Base-by-base conservation (phyloP, 2,329 filamentous ascomycete species). In the Phoma sp. region DNA sequence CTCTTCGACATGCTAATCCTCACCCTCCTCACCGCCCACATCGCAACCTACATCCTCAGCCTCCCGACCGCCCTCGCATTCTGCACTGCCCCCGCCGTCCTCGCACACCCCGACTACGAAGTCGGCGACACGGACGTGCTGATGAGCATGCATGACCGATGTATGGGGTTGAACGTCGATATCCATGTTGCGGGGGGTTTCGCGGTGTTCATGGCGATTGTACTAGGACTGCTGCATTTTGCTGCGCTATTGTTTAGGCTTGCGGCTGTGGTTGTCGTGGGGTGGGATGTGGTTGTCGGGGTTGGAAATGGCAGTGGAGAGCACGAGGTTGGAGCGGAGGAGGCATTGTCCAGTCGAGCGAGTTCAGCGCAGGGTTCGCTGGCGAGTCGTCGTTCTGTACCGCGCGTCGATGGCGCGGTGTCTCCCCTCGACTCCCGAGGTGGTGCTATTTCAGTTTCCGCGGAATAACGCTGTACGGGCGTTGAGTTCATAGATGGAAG, bases 31-130 rank as follows among this genome's bases (percentile, higher is more conserved):
- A n/a, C 45, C 13, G 15, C 46, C 15, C 55, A 61, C 40, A 58
- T 51, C 9, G 22, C 37, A 37, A 39, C 43, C 15, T 65, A 61
- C 45, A 51, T 62, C 29, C 10, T 45, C 48, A 43, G 50, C 19
- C 41, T 60, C 3, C 43, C 43, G 6, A 36, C 46, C 3, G 50
- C 55, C 24, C 21, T 60, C 24, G 27, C 44, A 1, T 50, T 51
- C 43, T 64, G 62, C 51, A 12, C 10, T 25, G 27, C 27, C 4
- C 45, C 35, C 6, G 17, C 27, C 0, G 38, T 47, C 9, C 2
- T 32, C n/a, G 6, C 21, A 4, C 27, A 31, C 1, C 35, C 45
- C 6, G 29, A 40, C 13, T 22, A 27, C n/a, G n/a, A 22, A 17
- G 35, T 44, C 19, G 41, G 41, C 3, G 19, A 7, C 7, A 19